Conservation (phyloP, 2,329 filamentous ascomycete genomes). For the Chrysoporthe puriensis region DNA sequence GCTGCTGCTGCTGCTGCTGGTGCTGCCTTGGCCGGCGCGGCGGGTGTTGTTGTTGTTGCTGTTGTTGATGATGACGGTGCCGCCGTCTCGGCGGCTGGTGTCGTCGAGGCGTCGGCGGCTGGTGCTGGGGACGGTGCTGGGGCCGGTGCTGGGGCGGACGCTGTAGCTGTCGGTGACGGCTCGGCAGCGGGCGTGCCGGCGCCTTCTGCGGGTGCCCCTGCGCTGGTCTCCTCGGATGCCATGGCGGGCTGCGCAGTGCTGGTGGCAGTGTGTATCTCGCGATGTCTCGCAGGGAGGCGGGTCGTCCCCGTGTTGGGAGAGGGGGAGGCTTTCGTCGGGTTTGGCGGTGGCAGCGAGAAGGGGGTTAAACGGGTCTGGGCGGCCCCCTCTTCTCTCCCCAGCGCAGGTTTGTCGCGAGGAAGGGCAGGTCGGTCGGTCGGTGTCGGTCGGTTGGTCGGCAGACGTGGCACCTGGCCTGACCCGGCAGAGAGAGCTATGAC, state of each 20-base stretch:
- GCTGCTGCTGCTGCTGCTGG: not conserved
- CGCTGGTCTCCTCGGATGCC: conserved; percentile 24
- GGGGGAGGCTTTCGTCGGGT: no score
- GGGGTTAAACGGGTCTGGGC: no score
- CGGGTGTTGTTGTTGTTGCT: not conserved
- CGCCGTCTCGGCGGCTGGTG: not conserved
- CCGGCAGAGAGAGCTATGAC: conserved; percentile 10
- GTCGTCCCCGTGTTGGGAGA: no score
- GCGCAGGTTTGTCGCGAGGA: no score
- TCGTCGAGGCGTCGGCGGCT: not conserved
- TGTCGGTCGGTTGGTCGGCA: not conserved
- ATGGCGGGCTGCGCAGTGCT: conserved; percentile 12
- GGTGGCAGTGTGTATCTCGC: conserved; percentile 2
- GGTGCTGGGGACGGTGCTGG: no score
- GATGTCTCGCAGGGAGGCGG: not conserved
- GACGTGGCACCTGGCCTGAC: conserved; percentile 16
- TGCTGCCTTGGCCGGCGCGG: not conserved
- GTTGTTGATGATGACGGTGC: conserved; percentile 1
- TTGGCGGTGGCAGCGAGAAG: no score
- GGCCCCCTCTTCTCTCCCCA: no score
- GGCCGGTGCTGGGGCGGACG: conserved; percentile 15
- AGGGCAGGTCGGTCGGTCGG: no score
- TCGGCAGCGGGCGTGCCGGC: conserved; percentile 13
- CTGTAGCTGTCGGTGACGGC: conserved; percentile 2
- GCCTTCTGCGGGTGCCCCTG: conserved; percentile 1